Evolutionary conservation across 768 basidiomycete species (phyloP).

Genomic region (Strobilomyces dryophilus): DNA sequence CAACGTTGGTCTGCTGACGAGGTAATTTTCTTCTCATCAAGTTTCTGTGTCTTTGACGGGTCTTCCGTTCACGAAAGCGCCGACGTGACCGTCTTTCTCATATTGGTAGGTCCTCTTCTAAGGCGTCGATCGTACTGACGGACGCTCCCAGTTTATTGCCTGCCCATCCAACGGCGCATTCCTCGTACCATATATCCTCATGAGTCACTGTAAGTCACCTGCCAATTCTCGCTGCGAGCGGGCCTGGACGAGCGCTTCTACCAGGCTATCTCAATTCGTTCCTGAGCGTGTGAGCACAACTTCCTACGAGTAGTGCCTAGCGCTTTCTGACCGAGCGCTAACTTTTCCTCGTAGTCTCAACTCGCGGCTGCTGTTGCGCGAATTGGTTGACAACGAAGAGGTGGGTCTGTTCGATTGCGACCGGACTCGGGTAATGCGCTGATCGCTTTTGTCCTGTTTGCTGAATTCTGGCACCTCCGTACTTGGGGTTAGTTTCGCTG

Average conservation of each 20-base stretch:
- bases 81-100: conserved; percentile 27
- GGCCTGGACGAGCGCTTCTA: not conserved
- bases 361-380: conserved; percentile 26
- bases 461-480: no score
- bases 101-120: conserved; percentile 13
- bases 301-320: no score
- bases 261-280: conserved; percentile 38
- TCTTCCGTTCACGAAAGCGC: conserved; percentile 13
- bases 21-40: conserved; percentile 14
- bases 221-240: not conserved
- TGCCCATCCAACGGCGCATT: conserved; percentile 35
- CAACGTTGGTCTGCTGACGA: conserved; percentile 35
- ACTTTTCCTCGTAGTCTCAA: conserved; percentile 18
- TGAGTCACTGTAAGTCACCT: conserved; percentile 32
- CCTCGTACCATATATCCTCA: conserved; percentile 35
- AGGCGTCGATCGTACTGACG: not conserved
- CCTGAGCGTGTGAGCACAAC: conserved; percentile 31
- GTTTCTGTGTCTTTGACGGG: not conserved
- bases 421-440: not conserved
- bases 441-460: not conserved
- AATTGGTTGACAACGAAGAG: conserved; percentile 25
- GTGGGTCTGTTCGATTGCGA: conserved; percentile 3
- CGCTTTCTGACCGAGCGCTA: not conserved
- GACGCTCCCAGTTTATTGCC: conserved; percentile 26
- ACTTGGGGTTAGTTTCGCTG: conserved; percentile 17